Evolutionary conservation across 805 yeast genomes (phyloP).

Genomic region (Tanozyma kutaoensis): DNA sequence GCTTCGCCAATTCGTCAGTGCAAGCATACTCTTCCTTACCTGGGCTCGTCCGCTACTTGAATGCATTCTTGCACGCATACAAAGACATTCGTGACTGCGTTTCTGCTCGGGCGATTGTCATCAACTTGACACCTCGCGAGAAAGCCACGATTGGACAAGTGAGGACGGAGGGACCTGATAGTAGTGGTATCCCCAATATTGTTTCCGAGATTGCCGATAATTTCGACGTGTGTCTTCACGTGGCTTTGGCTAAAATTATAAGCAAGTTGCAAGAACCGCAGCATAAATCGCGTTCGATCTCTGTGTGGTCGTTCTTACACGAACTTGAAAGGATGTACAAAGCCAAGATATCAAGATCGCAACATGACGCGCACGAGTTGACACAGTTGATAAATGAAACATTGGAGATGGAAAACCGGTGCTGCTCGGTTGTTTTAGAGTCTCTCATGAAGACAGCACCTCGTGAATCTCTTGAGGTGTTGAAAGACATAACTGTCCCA

Average conservation of each 20-base stretch:
- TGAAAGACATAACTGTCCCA: slow-evolving; percentile 17
- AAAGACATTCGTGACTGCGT: slow-evolving; percentile 9
- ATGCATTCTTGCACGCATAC: slow-evolving; percentile 19
- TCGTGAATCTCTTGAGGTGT: not conserved
- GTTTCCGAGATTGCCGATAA: too few species aligned
- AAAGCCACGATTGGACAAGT: too few species aligned
- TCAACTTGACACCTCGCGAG: too few species aligned
- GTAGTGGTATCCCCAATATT: too few species aligned
- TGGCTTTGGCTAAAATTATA: slow-evolving; percentile 38
- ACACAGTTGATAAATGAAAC: slow-evolving; percentile 73
- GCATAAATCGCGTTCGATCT: slow-evolving; percentile 35
- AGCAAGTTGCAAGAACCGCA: slow-evolving; percentile 52
- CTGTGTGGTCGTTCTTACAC: slow-evolving; percentile 71
- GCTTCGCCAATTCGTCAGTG: slow-evolving; percentile 82
- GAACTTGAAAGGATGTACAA: slow-evolving; percentile 61
- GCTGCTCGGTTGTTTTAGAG: not conserved
- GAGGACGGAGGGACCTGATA: too few species aligned
- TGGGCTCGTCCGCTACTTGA: slow-evolving; percentile 44
- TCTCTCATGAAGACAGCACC: not conserved
- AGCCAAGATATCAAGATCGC: slow-evolving; percentile 64
- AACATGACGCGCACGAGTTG: slow-evolving; percentile 93
- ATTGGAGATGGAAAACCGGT: slow-evolving; percentile 46
- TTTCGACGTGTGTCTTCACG: slow-evolving; percentile 39
- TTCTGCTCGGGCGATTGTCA: slow-evolving; percentile 2
- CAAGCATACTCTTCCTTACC: slow-evolving; percentile 67